Base-by-base conservation (phyloP, 2,329 filamentous ascomycete genomes). In the Sclerotinia trifoliorum region DNA sequence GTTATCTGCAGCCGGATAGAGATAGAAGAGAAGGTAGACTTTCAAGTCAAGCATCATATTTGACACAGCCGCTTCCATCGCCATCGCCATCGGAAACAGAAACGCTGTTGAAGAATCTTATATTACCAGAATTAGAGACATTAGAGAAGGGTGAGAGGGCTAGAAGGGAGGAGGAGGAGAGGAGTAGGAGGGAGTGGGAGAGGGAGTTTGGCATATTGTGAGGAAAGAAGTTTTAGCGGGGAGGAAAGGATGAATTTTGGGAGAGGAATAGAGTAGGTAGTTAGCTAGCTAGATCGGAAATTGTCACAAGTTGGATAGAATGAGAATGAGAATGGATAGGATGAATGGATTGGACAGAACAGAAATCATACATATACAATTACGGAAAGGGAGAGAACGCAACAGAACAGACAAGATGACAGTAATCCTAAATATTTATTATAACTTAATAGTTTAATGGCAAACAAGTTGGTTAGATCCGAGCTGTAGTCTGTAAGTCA, bases 131-230 rank as follows among this genome's bases (percentile, higher is more conserved):
- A 21, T 46, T 67, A 24, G 65, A 67, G 46, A 39, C 65, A 56
- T 44, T 67, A 15, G 49, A 49, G 46, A 67, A 62, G 35, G 65
- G 56, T 2, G 65, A 67, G 24, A 39, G 57, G 24, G 56, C 48
- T 21, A 67, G 65, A 24, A 44, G 17, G 24, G 54, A 39, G 17
- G 65, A 66, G 55, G 65, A 66, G 24, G 65, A 67, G 24, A 67
- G 65, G 35, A 62, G 46, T 17, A 46, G 55, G 21, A 61, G 32
- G 35, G 65, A 67, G 24, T 67, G 65, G 65, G 55, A 67, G 55
- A 67, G 65, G 19, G 65, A 54, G 24, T 67, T 52, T 62, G 65
- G 65, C 19, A 54, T 67, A 21, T 54, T 67, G 55, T 67, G 52
- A 65, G 61, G 19, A 3, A 15, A 15, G 4, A 7, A 21, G 11